phyloP scores from a whole-genome alignment of 345 rosid genomes.

The Aegle marmelos region DNA sequence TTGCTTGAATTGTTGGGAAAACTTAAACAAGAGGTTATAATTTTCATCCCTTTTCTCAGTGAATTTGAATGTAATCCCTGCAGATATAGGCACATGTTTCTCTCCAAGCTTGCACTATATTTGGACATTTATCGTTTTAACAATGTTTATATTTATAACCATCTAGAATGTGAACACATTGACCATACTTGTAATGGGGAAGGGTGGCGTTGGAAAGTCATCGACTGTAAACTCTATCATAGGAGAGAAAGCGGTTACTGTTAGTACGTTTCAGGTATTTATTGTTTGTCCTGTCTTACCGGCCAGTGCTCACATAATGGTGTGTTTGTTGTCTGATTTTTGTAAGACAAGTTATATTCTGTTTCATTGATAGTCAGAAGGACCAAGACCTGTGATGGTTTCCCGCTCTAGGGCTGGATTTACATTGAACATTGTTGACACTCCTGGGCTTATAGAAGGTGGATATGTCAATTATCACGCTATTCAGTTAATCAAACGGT shows the following conservation, averaged over 20 bases:
- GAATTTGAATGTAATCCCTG: background rate
- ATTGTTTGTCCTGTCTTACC: background rate
- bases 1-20: constrained; percentile 69
- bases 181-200: constrained; percentile 85
- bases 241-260: constrained; percentile 69
- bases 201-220: constrained; percentile 91
- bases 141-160: background rate
- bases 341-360: background rate
- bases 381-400: constrained; percentile 67
- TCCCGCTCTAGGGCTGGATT: constrained; percentile 75
- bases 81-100: background rate
- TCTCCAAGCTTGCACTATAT: background rate
- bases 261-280: constrained; percentile 72
- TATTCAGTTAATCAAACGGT: constrained; percentile 73
- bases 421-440: constrained; percentile 70
- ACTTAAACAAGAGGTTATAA: constrained; percentile 63
- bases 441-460: constrained; percentile 86
- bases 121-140: constrained; percentile 7
- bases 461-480: constrained; percentile 81
- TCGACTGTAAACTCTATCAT: constrained; percentile 80
- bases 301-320: background rate
- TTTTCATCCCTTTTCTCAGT: constrained; percentile 3
- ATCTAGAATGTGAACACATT: constrained; percentile 57
- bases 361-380: constrained; percentile 47
- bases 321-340: background rate